Evolutionary conservation across 2,329 filamentous ascomycete species (phyloP), one percentile per base, ranked within the genome.

Genomic region (Colletotrichum agaves): DNA sequence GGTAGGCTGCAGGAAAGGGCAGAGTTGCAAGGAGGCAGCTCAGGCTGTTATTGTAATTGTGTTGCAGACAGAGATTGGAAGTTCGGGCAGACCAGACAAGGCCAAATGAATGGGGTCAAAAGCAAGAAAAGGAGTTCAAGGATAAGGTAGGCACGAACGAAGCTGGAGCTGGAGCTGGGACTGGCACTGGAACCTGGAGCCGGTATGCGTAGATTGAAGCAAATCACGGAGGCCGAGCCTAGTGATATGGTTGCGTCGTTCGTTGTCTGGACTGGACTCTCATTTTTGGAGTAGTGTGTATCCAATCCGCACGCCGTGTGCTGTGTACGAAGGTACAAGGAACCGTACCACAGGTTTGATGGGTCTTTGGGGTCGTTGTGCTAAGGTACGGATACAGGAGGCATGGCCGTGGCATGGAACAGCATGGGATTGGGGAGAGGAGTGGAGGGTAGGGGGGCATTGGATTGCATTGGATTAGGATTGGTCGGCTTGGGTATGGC

Each of bases 231-330:
- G 61, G 62, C 46, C 43, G 61, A 43, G 55, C 63, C 63, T 59
- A 67, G 60, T 69, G 60, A 60, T 67, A 67, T 70, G 68, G 68
- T 68, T 69, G 67, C 67, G 67, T 68, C 67, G 63, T 69, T 53
- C 47, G 68, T 64, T 64, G 64, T 70, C 68, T 68, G 68, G 68
- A 60, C 68, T 68, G 68, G 68, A 60, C 63, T 67, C 52, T 67
- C 52, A 53, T 55, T 41, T 52, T 57, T 47, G 57, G 63, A 55
- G 58, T 56, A 47, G 33, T 41, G 41, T 61, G 58, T 52, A 61
- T 50, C 47, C 46, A 50, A 50, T 50, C 47, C 47, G 47, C 47
- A 37, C 35, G 47, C 47, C 47, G 47, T 50, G 47, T 50, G 47
- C 47, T n/a, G 47, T n/a, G 47, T 50, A 50, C 47, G 47, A 50